Base-by-base conservation (phyloP, 306 rosid genomes). In the Abrus pulchellus region DNA sequence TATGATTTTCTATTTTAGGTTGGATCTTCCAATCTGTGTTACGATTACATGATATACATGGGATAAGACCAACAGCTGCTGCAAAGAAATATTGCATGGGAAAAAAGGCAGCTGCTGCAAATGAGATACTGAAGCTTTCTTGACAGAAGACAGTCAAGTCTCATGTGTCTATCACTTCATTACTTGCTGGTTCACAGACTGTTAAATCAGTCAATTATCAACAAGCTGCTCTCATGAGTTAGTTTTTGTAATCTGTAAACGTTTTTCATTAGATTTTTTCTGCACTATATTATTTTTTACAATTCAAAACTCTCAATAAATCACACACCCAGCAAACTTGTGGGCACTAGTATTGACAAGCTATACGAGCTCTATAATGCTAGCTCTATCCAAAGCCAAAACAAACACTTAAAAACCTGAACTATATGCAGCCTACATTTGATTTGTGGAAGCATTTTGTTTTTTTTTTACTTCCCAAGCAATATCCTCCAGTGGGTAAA, bases 381-480 rank as follows among this genome's bases (percentile, higher is more conserved):
- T 72, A 72, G 29, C 43, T 78, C 53, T n/a, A 41, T 72, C 74
- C 60, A 57, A 65, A 65, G 32, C 65, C 57, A 71, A 49, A 71
- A 41, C 50, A 6, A 80, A 50, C 50, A 49, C 36, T 61, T 80
- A 8, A 49, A 68, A 78, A 9, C 20, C 50, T 52, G 32, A 68
- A 41, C 13, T 47, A 30, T 29, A 80, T 36, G 72, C 9, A 27
- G 79, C 61, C 20, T 49, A 69, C 40, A 76, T 29, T 68, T 50
- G 48, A 60, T 74, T 68, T 11, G 52, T 8, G 72, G 69, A 52
- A 29, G 70, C 41, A 60, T 74, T 80, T 33, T 30, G 70, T 40
- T 34, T 64, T 68, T 27, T 12, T 52, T 73, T 11, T 55, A 73
- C 32, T 50, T 70, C 43, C 71, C 68, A 49, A 68, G 69, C 38